A percentile compares a stretch with the other conserved stretches of the same genome.
phyloP scores from a whole-genome alignment of 2,329 filamentous ascomycete species.

The Neonectria neomacrospora region DNA sequence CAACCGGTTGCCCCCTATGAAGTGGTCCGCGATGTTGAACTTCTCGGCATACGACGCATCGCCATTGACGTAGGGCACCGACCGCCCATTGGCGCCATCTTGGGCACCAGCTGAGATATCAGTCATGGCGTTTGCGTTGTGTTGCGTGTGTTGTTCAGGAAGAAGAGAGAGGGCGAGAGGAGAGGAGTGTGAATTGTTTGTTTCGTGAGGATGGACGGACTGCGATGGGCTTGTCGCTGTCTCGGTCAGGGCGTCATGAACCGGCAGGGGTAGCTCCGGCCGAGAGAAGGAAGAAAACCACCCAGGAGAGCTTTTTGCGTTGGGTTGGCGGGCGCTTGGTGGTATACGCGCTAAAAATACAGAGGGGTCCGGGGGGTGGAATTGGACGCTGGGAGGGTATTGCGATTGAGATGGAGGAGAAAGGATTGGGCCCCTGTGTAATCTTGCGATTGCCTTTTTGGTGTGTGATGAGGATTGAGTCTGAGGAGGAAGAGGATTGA shows the following conservation, averaged over 20 bases:
- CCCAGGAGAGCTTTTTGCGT: constrained; percentile 28
- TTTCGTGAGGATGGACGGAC: constrained; percentile 37
- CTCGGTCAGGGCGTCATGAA: constrained; percentile 46
- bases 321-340: constrained; percentile 22
- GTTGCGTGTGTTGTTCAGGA: constrained; percentile 39
- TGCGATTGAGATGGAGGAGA: constrained; percentile 13
- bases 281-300: constrained; percentile 36
- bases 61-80: constrained; percentile 66
- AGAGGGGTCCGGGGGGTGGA: constrained; percentile 31
- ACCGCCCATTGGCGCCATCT: constrained; percentile 58
- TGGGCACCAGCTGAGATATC: constrained; percentile 55
- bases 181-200: constrained; percentile 28
- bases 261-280: constrained; percentile 45
- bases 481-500: constrained; percentile 20
- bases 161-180: constrained; percentile 22
- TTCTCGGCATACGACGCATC: constrained; percentile 79
- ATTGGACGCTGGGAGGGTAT: constrained; percentile 13
- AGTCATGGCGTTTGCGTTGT: constrained; percentile 56
- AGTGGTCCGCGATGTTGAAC: constrained; percentile 88
- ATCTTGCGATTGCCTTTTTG: constrained; percentile 8
- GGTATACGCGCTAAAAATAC: constrained; percentile 45
- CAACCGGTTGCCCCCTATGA: constrained; percentile 93
- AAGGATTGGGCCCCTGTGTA: constrained; percentile 25
- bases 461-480: background rate
- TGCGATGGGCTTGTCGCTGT: constrained; percentile 29